Evolutionary conservation across 495 filamentous ascomycete species (phyloP).

Genomic region (Trichoderma orchidacearum): DNA sequence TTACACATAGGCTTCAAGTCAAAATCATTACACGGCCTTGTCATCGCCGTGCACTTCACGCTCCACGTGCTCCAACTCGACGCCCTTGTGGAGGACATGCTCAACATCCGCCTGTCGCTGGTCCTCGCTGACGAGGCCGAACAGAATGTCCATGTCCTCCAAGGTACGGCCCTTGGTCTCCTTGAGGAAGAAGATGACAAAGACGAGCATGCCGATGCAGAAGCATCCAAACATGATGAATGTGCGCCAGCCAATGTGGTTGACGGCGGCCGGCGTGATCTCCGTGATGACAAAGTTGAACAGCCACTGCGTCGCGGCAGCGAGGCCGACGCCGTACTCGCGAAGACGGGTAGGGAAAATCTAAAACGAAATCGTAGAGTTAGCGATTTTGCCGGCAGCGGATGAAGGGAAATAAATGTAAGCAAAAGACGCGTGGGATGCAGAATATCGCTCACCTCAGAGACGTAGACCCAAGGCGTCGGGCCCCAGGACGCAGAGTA

Average conservation of each 20-base stretch:
- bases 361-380: constrained; percentile 48
- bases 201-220: constrained; percentile 52
- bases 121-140: constrained; percentile 9
- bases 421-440: constrained; percentile 37
- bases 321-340: constrained; percentile 55
- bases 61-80: background rate
- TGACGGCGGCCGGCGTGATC: constrained; percentile 37
- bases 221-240: constrained; percentile 45
- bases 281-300: constrained; percentile 60
- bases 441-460: background rate
- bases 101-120: background rate
- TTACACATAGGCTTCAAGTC: background rate
- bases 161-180: constrained; percentile 53
- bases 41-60: background rate
- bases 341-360: constrained; percentile 62
- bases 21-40: background rate
- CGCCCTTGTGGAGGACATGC: background rate
- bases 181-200: constrained; percentile 59
- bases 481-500: constrained; percentile 57
- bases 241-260: constrained; percentile 44
- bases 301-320: constrained; percentile 56
- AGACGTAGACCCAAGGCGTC: constrained; percentile 59
- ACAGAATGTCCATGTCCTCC: constrained; percentile 23
- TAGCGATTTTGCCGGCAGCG: too few species aligned
- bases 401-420: constrained; percentile 43